Evolutionary conservation across 129 eudicot genomes (phyloP).

Genomic region (Mikania micrantha): DNA sequence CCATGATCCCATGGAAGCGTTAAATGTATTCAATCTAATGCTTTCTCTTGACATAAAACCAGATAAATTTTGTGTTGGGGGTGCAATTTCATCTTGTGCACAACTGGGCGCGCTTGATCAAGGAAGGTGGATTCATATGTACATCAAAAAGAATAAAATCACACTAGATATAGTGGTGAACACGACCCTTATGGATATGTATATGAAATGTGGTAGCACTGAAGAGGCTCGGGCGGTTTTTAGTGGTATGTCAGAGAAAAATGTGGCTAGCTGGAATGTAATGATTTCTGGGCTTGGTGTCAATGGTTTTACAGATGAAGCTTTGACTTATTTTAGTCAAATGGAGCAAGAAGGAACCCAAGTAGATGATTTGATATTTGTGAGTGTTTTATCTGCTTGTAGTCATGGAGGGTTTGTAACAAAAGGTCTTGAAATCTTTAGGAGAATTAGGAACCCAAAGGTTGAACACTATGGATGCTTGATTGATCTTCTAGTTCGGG

Average conservation of each 20-base stretch:
- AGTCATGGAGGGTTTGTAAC: slow-evolving; percentile 42
- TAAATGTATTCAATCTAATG: slow-evolving; percentile 41
- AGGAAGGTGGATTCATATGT: slow-evolving; percentile 48
- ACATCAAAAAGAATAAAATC: slow-evolving; percentile 33
- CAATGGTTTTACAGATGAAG: slow-evolving; percentile 32
- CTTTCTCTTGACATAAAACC: slow-evolving; percentile 31
- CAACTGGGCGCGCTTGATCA: slow-evolving; percentile 46
- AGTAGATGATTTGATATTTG: slow-evolving; percentile 32
- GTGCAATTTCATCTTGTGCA: slow-evolving; percentile 42
- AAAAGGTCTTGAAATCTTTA: slow-evolving; percentile 38
- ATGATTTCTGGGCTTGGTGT: slow-evolving; percentile 48
- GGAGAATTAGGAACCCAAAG: slow-evolving; percentile 28
- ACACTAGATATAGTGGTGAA: slow-evolving; percentile 28
- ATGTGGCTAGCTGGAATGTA: slow-evolving; percentile 36
- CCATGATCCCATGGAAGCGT: slow-evolving; percentile 39
- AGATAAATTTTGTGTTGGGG: slow-evolving; percentile 34
- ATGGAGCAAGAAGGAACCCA: slow-evolving; percentile 32
- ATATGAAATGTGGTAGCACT: slow-evolving; percentile 51
- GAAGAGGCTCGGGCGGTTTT: slow-evolving; percentile 33
- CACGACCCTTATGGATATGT: slow-evolving; percentile 52
- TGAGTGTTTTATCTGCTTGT: slow-evolving; percentile 40
- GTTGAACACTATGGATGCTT: slow-evolving; percentile 49
- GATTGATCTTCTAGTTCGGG: slow-evolving; percentile 44
- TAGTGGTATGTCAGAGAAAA: slow-evolving; percentile 23
- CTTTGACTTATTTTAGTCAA: slow-evolving; percentile 24